These are phyloP conservation scores for Akanthomyces muscarius DNA, from an alignment of 2,329 filamentous ascomycete genomes.

Conservation along the genomic window DNA sequence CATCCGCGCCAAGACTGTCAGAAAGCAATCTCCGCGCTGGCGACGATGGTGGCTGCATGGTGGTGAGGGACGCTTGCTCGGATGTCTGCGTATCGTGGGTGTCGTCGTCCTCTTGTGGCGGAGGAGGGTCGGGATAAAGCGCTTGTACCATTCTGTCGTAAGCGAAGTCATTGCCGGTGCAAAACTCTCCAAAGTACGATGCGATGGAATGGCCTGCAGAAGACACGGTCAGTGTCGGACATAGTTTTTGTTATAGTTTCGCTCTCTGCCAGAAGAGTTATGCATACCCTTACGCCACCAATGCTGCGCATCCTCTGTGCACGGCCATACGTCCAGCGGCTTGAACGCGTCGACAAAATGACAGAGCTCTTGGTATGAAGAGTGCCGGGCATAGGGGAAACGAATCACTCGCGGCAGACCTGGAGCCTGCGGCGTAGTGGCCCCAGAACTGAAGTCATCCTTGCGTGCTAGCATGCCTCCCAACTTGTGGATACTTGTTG, in stretches of 20 bases:
- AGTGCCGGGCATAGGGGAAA: conserved; percentile 88
- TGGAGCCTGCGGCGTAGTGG: background rate
- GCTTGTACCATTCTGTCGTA: conserved; percentile 61
- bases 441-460: background rate
- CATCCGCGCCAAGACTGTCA: too few species aligned
- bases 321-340: conserved; percentile 77
- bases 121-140: conserved; percentile 9
- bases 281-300: conserved; percentile 55
- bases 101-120: background rate
- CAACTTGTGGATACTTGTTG: conserved; percentile 25
- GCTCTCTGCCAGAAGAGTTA: background rate
- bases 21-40: background rate
- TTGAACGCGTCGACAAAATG: conserved; percentile 63
- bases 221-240: background rate
- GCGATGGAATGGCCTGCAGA: conserved; percentile 54
- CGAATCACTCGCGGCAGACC: conserved; percentile 41
- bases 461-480: conserved; percentile 19
- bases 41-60: background rate
- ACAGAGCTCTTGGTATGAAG: conserved; percentile 77
- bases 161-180: conserved; percentile 55
- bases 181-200: conserved; percentile 68
- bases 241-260: background rate
- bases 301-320: conserved; percentile 60
- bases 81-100: conserved; percentile 1
- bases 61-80: background rate